phyloP scores from a whole-genome alignment of 2,329 filamentous ascomycete genomes.

The Malbranchea cinnamomea region DNA sequence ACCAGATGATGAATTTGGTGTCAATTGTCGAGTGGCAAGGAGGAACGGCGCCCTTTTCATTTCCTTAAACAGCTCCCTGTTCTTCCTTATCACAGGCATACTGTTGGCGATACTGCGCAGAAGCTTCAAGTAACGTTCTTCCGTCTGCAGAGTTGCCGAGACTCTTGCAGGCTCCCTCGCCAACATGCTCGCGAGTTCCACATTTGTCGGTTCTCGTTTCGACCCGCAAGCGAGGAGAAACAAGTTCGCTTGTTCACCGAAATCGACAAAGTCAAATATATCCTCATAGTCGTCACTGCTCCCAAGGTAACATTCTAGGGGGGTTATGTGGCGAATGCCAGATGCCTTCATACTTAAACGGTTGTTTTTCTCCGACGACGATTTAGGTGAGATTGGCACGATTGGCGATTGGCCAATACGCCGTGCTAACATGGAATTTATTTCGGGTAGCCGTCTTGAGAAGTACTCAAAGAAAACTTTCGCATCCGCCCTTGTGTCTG shows the following conservation, averaged over 20 bases:
- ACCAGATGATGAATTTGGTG: slow-evolving; percentile 15
- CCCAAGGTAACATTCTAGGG: slow-evolving; percentile 68
- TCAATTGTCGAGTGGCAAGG: slow-evolving; percentile 66
- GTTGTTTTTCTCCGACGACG: slow-evolving; percentile 13
- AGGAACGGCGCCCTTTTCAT: slow-evolving; percentile 66
- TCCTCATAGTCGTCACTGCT: slow-evolving; percentile 58
- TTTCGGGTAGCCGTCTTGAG: slow-evolving; percentile 57
- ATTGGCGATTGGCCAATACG: slow-evolving; percentile 52
- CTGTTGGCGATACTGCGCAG: slow-evolving; percentile 68
- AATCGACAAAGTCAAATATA: slow-evolving; percentile 95
- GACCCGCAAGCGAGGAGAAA: slow-evolving; percentile 83
- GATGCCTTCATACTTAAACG: slow-evolving; percentile 26
- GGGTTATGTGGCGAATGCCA: slow-evolving; percentile 42
- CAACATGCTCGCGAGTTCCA: slow-evolving; percentile 72
- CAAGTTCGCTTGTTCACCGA: slow-evolving; percentile 70
- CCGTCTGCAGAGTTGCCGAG: slow-evolving; percentile 60
- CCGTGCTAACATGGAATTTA: slow-evolving; percentile 46
- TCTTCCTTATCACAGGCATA: slow-evolving; percentile 52
- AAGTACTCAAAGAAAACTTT: slow-evolving; percentile 70
- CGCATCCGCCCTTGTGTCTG: slow-evolving; percentile 51
- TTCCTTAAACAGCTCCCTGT: slow-evolving; percentile 61
- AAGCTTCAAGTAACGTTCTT: slow-evolving; percentile 75
- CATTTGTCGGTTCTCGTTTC: slow-evolving; percentile 76
- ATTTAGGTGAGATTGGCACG: slow-evolving; percentile 46
- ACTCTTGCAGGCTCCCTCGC: slow-evolving; percentile 71